Percentiles rank a stretch among this genome's conserved stretches.
Evolutionary conservation across 129 eudicot genomes (phyloP).

Genomic region (Chrysanthemum seticuspe): DNA sequence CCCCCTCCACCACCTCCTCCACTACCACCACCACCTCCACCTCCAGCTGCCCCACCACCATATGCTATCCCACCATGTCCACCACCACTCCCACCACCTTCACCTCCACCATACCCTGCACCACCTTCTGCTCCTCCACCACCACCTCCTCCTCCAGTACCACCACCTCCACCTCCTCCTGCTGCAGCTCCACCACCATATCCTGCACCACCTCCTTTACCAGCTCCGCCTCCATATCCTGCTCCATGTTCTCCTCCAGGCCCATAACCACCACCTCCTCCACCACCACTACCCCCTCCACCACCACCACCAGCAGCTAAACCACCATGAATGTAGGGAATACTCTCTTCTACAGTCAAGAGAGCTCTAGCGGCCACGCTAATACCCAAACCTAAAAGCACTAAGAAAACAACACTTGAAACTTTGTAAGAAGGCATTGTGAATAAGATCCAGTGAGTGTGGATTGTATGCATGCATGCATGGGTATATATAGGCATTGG

Average conservation of each 20-base stretch:
- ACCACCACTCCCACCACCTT: constrained; percentile 43
- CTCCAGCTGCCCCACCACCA: constrained; percentile 33
- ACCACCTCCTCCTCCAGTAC: constrained; percentile 29
- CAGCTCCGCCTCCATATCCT: constrained; percentile 50
- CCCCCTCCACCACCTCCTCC: constrained; percentile 28
- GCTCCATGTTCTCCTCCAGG: constrained; percentile 42
- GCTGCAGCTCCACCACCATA: constrained; percentile 44
- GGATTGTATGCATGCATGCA: neutral
- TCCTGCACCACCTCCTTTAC: constrained; percentile 36
- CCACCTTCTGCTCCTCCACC: constrained; percentile 31
- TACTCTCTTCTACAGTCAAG: constrained; percentile 34
- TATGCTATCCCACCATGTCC: constrained; percentile 35
- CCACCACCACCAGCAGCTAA: constrained; percentile 38
- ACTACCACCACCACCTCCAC: constrained; percentile 30
- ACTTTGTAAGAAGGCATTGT: constrained; percentile 41
- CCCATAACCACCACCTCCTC: constrained; percentile 46
- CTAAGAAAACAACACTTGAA: constrained; percentile 37
- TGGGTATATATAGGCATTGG: constrained; percentile 18
- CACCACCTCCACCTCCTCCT: constrained; percentile 37
- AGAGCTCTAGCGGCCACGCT: constrained; percentile 46
- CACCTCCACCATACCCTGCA: constrained; percentile 31
- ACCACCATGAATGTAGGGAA: constrained; percentile 35
- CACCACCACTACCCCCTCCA: constrained; percentile 52
- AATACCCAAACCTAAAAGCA: constrained; percentile 42
- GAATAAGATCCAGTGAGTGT: neutral